Evolutionary conservation across 106 monocot genomes (phyloP).

Genomic region (Phalaenopsis aphrodite): DNA sequence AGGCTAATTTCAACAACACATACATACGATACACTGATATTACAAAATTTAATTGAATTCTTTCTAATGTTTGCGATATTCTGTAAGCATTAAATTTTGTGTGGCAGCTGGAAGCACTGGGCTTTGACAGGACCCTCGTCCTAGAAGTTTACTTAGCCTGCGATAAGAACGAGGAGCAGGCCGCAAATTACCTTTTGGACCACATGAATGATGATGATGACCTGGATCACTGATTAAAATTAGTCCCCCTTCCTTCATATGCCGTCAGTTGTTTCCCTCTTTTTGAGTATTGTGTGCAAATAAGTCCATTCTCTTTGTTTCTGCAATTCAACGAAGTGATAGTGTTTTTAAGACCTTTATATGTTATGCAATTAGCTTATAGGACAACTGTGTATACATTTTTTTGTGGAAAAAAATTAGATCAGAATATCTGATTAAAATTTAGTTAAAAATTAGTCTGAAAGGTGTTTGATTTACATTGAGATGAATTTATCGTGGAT

Average conservation of each 20-base stretch:
- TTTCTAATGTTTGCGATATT: background rate
- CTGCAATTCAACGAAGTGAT: background rate
- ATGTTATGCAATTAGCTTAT: background rate
- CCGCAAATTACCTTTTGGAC: constrained; percentile 81
- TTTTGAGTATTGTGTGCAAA: background rate
- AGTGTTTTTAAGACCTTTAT: background rate
- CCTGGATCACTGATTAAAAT: background rate
- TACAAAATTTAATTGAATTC: background rate
- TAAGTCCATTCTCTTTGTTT: background rate
- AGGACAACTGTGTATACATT: constrained; percentile 1
- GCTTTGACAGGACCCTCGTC: constrained; percentile 58
- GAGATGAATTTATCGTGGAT: too few species aligned
- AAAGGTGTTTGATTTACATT: too few species aligned
- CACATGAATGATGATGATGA: constrained; percentile 78
- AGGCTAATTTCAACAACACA: too few species aligned
- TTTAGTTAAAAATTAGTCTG: too few species aligned
- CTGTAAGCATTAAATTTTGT: background rate
- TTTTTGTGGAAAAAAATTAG: background rate
- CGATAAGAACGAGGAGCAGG: constrained; percentile 76
- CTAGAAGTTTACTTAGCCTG: constrained; percentile 74
- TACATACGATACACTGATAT: background rate
- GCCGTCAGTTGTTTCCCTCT: background rate
- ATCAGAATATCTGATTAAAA: too few species aligned
- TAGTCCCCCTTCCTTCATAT: background rate
- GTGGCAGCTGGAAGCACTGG: constrained; percentile 69